Conservation (phyloP, 139 green algal species). For the Chlorella ohadii region DNA sequence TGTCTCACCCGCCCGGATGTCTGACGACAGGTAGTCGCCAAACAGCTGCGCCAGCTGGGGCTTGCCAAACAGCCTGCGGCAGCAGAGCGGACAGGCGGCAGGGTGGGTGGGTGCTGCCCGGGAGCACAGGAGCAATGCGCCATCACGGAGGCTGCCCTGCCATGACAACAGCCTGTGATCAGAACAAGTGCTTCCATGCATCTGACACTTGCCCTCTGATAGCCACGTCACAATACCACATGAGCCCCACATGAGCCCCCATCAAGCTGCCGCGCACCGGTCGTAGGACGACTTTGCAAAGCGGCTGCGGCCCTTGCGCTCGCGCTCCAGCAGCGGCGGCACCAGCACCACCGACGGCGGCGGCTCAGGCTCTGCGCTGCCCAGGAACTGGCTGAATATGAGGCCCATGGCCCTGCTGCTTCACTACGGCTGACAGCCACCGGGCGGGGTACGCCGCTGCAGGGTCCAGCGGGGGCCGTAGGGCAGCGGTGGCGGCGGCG, state of each 20-base stretch:
- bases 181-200: no score
- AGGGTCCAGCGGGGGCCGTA: background rate
- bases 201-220: no score
- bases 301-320: slow-evolving; percentile 37
- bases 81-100: background rate
- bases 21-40: slow-evolving; percentile 55
- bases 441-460: background rate
- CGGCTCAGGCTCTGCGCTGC: background rate
- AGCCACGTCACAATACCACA: no score
- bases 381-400: background rate
- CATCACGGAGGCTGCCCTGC: no score
- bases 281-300: slow-evolving; percentile 69
- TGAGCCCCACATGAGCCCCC: no score
- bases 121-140: no score
- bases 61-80: slow-evolving; percentile 62
- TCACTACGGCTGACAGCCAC: background rate
- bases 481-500: background rate
- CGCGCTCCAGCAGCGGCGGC: slow-evolving; percentile 38
- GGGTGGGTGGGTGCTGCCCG: background rate
- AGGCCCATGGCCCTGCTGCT: background rate
- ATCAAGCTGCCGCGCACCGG: no score
- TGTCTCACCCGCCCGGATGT: background rate
- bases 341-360: slow-evolving; percentile 46
- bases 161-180: no score
- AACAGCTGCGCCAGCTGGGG: slow-evolving; percentile 64